Conservation (phyloP, 2,329 filamentous ascomycete genomes). For the Leptographium flavum region DNA sequence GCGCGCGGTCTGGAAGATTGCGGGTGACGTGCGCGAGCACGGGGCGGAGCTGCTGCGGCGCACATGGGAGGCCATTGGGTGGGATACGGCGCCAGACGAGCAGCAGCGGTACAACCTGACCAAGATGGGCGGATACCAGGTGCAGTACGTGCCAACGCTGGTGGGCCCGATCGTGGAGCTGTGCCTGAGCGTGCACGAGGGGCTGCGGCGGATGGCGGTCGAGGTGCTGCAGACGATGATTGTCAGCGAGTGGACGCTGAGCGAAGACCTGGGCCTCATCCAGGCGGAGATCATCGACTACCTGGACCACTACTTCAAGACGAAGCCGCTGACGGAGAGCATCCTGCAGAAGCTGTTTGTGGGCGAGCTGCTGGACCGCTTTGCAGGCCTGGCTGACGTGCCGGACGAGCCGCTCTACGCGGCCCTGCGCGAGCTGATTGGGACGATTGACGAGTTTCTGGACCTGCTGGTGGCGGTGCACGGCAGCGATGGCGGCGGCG, state of each 20-base stretch:
- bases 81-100: constrained; percentile 79
- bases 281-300: constrained; percentile 96
- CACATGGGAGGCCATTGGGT: constrained; percentile 92
- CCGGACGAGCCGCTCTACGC: constrained; percentile 60
- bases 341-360: constrained; percentile 89
- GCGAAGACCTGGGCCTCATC: constrained; percentile 78
- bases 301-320: constrained; percentile 79
- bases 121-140: constrained; percentile 91
- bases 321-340: constrained; percentile 74
- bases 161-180: constrained; percentile 87
- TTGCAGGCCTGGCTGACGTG: constrained; percentile 52
- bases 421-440: constrained; percentile 65
- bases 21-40: constrained; percentile 83
- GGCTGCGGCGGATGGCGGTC: constrained; percentile 75
- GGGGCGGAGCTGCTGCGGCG: constrained; percentile 73
- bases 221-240: constrained; percentile 97
- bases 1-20: constrained; percentile 95
- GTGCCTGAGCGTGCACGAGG: constrained; percentile 89
- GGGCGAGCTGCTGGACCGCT: constrained; percentile 67
- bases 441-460: constrained; percentile 77
- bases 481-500: constrained; percentile 46
- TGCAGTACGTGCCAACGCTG: constrained; percentile 89
- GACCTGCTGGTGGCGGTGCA: constrained; percentile 86
- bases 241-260: constrained; percentile 92
- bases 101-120: constrained; percentile 60